Base-by-base conservation (phyloP, 129 eudicot species). In the Sambucus nigra region DNA sequence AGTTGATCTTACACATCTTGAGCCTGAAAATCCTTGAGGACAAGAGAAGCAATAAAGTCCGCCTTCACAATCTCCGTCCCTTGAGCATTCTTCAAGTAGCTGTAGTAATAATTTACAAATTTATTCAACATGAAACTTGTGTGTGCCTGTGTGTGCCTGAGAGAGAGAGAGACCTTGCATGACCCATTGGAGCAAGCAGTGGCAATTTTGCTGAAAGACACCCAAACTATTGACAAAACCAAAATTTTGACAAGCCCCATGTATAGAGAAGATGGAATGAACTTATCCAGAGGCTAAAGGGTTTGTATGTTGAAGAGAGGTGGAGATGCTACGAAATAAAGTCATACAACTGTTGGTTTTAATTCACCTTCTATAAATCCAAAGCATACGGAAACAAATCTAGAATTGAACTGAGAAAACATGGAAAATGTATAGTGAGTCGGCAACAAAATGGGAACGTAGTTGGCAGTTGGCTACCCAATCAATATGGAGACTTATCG, bases 41-140 rank as follows among this genome's bases (percentile, higher is more conserved):
- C 96, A 87, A 13, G 86, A 67, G 39, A 82, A 73, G 57, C 96
- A 87, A 51, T 82, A 71, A 0, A 73, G 76, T 16, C 96, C 96
- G 7, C 61, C 58, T 60, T 58, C 81, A 49, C 96, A 87, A 69
- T 77, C 86, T 46, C 53, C 69, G 44, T 76, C 72, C 5, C 66
- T 11, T 26, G 77, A 46, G 49, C 94, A 84, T 16, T 68, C 64
- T 33, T 80, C 94, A 7, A 42, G 59, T 29, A 84, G 52, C 94
- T 84, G 39, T 65, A 57, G 6, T 15, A 27, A 13, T 8, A n/a
- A 35, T 15, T 12, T 14, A 18, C 5, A 6, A 15, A 55, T 15
- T 28, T 15, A 53, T 12, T n/a, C 19, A 14, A 15, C 51, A 46
- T 55, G 9, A 31, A n/a, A 13, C 26, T 15, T 13, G 0, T 42